These are phyloP conservation scores for Vitis hybrid DNA, from an alignment of 177 flowering plant species.

Conservation along the genomic window DNA sequence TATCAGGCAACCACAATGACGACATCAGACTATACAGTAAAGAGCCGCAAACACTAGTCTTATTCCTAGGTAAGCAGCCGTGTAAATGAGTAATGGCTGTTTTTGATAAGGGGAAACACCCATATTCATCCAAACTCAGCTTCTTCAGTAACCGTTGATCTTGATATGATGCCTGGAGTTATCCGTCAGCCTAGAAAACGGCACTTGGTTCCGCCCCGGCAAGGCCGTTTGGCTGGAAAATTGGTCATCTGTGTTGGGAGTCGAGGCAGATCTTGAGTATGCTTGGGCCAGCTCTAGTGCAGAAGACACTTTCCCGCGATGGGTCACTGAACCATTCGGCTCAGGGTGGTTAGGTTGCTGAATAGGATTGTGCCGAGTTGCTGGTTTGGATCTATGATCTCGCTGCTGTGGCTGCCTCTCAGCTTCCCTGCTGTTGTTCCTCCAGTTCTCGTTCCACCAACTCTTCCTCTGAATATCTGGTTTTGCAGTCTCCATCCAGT, in stretches of 20 bases:
- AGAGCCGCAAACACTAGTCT: too few species aligned
- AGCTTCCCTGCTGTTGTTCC: not conserved
- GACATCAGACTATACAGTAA: too few species aligned
- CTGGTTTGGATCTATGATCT: not conserved
- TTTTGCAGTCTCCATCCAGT: not conserved
- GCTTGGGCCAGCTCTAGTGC: constrained; percentile 3
- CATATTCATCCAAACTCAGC: not conserved
- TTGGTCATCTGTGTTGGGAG: not conserved
- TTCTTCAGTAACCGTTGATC: not conserved
- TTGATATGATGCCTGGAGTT: not conserved
- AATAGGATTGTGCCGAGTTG: not conserved
- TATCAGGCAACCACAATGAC: too few species aligned
- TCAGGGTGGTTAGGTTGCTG: not conserved
- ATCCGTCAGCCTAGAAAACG: not conserved
- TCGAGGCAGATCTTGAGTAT: not conserved
- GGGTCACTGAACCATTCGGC: not conserved
- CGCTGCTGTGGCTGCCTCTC: not conserved
- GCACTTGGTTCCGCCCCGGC: not conserved
- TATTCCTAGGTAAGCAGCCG: too few species aligned
- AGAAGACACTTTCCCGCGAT: constrained; percentile 2
- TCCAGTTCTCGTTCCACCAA: not conserved
- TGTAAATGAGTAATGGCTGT: too few species aligned
- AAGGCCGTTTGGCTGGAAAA: not conserved
- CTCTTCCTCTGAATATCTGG: not conserved
- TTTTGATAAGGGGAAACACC: not conserved